Percentiles rank a stretch among this genome's conserved stretches.
Evolutionary conservation across 345 rosid genomes (phyloP).

Genomic region (Cardamine occulta): DNA sequence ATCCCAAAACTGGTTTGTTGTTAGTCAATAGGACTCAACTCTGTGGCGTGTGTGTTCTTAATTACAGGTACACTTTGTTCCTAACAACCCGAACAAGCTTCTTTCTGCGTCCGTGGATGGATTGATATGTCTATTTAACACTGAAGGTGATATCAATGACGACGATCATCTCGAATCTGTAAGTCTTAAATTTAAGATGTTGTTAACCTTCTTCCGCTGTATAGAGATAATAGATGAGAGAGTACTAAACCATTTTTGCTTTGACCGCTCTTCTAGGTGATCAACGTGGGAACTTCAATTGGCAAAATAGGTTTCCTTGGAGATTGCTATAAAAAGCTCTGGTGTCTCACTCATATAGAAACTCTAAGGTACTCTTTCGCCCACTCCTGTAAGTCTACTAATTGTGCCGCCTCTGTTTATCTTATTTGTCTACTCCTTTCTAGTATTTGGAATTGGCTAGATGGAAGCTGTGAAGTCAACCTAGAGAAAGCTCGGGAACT

Average conservation of each 20-base stretch:
- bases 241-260: not conserved
- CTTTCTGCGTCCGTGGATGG: conserved; percentile 95
- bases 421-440: not conserved
- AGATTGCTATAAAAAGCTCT: conserved; percentile 60
- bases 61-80: conserved; percentile 74
- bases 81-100: conserved; percentile 67
- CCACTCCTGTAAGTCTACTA: not conserved
- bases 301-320: conserved; percentile 87
- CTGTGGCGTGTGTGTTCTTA: not conserved
- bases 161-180: conserved; percentile 93
- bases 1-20: not conserved
- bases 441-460: conserved; percentile 88
- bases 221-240: not conserved
- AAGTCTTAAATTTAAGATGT: conserved; percentile 30
- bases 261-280: conserved; percentile 57
- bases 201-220: not conserved
- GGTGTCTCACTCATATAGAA: conserved; percentile 97
- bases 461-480: conserved; percentile 59
- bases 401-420: not conserved
- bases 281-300: conserved; percentile 86
- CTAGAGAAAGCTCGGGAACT: conserved; percentile 78
- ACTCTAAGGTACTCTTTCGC: conserved; percentile 63
- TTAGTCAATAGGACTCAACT: not conserved
- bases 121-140: conserved; percentile 79
- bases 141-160: conserved; percentile 79